phyloP scores from a whole-genome alignment of 1,284 basidiomycete species.

The Sanghuangporus weigelae region DNA sequence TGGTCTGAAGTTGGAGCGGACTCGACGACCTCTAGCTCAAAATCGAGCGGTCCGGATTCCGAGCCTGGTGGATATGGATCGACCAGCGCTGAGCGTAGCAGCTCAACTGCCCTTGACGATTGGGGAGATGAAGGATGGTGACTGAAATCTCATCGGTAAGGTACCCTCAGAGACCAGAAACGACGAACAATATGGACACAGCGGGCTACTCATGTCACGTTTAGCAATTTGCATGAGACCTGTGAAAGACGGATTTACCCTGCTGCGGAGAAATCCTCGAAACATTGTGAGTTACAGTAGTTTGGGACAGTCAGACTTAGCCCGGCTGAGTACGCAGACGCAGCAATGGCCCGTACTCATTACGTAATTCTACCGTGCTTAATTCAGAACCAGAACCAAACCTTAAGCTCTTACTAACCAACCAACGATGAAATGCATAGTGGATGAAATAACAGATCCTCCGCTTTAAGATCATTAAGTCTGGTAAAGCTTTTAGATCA shows the following conservation, averaged over 20 bases:
- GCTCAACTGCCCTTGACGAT: slow-evolving; percentile 51
- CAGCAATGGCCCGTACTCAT: no score
- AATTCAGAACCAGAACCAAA: no score
- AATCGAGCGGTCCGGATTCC: slow-evolving; percentile 48
- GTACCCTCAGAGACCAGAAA: background rate
- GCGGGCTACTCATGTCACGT: background rate
- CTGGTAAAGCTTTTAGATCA: no score
- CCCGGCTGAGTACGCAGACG: no score
- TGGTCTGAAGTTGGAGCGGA: slow-evolving; percentile 57
- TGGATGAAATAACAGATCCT: no score
- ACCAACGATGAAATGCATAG: no score
- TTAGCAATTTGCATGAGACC: background rate
- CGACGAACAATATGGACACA: slow-evolving; percentile 17
- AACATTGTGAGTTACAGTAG: slow-evolving; percentile 6
- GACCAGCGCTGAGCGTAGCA: slow-evolving; percentile 53
- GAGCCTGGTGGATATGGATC: slow-evolving; percentile 52
- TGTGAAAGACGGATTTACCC: background rate
- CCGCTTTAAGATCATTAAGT: no score
- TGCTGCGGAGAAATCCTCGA: slow-evolving; percentile 16
- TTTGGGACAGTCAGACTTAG: background rate
- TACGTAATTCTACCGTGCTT: no score
- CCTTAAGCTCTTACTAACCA: no score
- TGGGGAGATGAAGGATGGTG: slow-evolving; percentile 60
- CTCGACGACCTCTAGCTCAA: slow-evolving; percentile 68
- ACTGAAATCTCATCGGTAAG: slow-evolving; percentile 30